These are phyloP conservation scores for Panicum virgatum DNA, from an alignment of 202 grass and related monocot species.

Conservation along the genomic window DNA sequence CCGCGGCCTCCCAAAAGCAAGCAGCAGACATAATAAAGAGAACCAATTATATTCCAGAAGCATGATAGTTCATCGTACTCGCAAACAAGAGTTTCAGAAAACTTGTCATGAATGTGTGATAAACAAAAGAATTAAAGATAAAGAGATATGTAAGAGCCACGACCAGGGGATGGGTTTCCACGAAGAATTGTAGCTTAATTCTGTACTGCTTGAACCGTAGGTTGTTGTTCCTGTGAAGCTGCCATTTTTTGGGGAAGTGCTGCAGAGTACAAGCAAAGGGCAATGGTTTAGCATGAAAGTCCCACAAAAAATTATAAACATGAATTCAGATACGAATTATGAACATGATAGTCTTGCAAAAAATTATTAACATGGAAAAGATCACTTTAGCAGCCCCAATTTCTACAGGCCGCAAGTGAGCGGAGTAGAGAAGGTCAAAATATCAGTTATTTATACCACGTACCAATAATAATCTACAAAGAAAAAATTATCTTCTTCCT, in stretches of 20 bases:
- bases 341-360: no score
- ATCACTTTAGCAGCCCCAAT: background rate
- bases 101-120: constrained; percentile 5
- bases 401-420: background rate
- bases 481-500: background rate
- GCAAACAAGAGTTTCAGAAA: background rate
- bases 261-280: constrained; percentile 35
- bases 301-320: no score
- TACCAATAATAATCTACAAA: background rate
- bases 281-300: background rate
- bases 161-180: constrained; percentile 20
- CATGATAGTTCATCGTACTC: background rate
- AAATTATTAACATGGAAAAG: background rate
- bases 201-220: constrained; percentile 38
- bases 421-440: background rate
- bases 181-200: constrained; percentile 41
- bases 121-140: constrained; percentile 22
- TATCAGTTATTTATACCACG: background rate
- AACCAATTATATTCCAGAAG: constrained; percentile 8
- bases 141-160: constrained; percentile 31
- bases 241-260: constrained; percentile 69
- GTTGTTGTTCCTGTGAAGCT: constrained; percentile 60
- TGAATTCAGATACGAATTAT: no score
- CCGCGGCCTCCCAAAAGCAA: background rate
- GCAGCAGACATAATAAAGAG: background rate